Conservation (phyloP, 2,329 filamentous ascomycete genomes). For the Ceratocystis lukuohia region DNA sequence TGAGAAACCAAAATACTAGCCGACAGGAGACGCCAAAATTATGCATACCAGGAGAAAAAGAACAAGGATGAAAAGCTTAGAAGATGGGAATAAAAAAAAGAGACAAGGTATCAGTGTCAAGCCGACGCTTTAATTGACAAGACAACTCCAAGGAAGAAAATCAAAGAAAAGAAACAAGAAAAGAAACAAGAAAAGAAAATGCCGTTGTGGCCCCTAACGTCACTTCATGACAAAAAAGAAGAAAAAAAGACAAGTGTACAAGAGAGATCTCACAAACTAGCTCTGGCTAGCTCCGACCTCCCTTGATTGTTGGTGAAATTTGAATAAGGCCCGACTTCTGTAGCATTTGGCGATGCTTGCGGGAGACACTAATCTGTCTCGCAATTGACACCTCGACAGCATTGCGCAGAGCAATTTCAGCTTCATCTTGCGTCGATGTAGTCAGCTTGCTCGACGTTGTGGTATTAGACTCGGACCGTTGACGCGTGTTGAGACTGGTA, state of each 20-base stretch:
- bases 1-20: background rate
- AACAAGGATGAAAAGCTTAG: background rate
- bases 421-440: conserved; percentile 28
- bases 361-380: conserved; percentile 52
- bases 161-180: conserved; percentile 16
- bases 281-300: conserved; percentile 20
- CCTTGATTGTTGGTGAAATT: conserved; percentile 19
- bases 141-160: background rate
- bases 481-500: conserved; percentile 21
- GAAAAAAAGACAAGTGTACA: conserved; percentile 15
- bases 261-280: conserved; percentile 12
- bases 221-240: conserved; percentile 16
- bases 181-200: conserved; percentile 20
- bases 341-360: conserved; percentile 46
- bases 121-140: too few relatives aligned
- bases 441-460: conserved; percentile 27
- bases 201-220: background rate
- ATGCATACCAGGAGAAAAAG: conserved; percentile 1
- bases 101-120: background rate
- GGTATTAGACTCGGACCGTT: conserved; percentile 25
- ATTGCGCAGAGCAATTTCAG: conserved; percentile 34
- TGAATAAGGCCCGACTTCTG: conserved; percentile 19
- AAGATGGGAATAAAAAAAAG: conserved; percentile 5
- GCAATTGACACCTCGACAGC: conserved; percentile 55
- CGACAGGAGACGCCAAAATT: conserved; percentile 9